phyloP scores from a whole-genome alignment of 441 rosid species.

The Aquilaria agallochum region DNA sequence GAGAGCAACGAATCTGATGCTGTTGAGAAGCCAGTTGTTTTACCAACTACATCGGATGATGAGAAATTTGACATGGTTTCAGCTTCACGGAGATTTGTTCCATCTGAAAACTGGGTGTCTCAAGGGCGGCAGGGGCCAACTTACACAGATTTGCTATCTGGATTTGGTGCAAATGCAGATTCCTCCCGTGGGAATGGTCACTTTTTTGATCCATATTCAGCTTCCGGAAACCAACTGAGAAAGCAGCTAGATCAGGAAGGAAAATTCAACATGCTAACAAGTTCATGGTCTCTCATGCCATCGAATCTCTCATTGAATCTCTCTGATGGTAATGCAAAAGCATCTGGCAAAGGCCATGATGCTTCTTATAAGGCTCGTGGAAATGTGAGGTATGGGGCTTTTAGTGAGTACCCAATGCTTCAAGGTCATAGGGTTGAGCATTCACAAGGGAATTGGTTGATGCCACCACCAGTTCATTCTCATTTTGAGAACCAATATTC shows the following conservation, averaged over 20 bases:
- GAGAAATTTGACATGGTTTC: slow-evolving; percentile 56
- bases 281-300: slow-evolving; percentile 57
- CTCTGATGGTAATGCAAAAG: slow-evolving; percentile 36
- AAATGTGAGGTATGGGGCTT: slow-evolving; percentile 42
- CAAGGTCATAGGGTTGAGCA: slow-evolving; percentile 49
- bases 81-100: slow-evolving; percentile 50
- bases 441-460: slow-evolving; percentile 59
- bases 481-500: slow-evolving; percentile 32
- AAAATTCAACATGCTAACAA: slow-evolving; percentile 37
- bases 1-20: slow-evolving; percentile 61
- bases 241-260: slow-evolving; percentile 56
- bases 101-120: slow-evolving; percentile 49
- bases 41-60: slow-evolving; percentile 59
- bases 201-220: slow-evolving; percentile 37
- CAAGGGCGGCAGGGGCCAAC: slow-evolving; percentile 58
- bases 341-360: slow-evolving; percentile 36
- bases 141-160: slow-evolving; percentile 76
- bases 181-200: slow-evolving; percentile 41
- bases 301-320: slow-evolving; percentile 62
- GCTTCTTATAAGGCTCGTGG: slow-evolving; percentile 35
- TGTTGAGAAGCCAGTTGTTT: slow-evolving; percentile 54
- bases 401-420: slow-evolving; percentile 41
- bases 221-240: slow-evolving; percentile 30
- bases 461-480: slow-evolving; percentile 50
- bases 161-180: slow-evolving; percentile 51